Evolutionary conservation across 495 filamentous ascomycete genomes (phyloP), one percentile per base, ranked within the genome.

Genomic region (Neurospora sp.): DNA sequence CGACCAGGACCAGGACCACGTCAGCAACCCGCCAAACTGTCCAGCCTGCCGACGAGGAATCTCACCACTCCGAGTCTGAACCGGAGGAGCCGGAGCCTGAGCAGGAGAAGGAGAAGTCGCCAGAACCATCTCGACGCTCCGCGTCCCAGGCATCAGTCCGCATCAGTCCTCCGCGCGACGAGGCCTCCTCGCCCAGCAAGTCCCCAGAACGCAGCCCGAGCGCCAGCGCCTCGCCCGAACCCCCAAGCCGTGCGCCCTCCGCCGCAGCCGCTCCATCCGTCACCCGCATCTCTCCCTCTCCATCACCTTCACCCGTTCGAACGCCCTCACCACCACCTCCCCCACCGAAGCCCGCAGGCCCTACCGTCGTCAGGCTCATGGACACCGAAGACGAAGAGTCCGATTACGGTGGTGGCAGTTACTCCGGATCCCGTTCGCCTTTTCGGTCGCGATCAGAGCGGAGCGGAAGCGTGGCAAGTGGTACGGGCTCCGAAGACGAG

Each of bases 281-380:
- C 6, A 39, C 20, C 22, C 20, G 35, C 9, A 40, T 69, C 4
- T 69, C 69, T 9, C 53, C 31, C 2, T 59, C 71, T 8, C 70
- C 69, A 38, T 73, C 72, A 1, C 70, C 73, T 1, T 3, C 39
- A 12, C 74, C 74, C 8, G 42, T 31, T 0, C 48, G 48, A 20
- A 16, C 48, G 22, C 48, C 48, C 1, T 61, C 48, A 31, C 48
- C 68, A 3, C 69, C 76, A 4, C 65, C 72, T 2, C 72, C 72
- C 12, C 73, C 71, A 14, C 73, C 39, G 2, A 39, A 68, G 18
- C 74, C 76, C 11, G 59, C 73, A 16, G 79, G 78, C 61, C 76
- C 74, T 16, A 81, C 79, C 9, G 72, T 81, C 7, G 76, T 81
- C n/a, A 74, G 79, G 70, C 75, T 80, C 44, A 39, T 74, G 39